Evolutionary conservation across 116 monocot species (phyloP).

Genomic region (Thalassia testudinum): DNA sequence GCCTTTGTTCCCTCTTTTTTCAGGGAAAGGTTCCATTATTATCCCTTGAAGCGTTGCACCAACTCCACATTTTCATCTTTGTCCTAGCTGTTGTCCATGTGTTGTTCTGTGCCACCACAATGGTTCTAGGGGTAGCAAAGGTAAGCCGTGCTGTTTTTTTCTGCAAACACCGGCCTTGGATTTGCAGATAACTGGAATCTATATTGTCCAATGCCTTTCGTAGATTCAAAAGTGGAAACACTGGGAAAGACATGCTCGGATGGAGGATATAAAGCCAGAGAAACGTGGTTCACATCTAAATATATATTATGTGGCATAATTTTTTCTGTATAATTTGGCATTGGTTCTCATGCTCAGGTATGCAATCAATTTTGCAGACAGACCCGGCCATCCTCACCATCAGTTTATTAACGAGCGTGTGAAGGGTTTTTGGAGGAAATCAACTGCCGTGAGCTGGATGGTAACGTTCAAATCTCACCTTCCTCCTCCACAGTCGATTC

Average conservation of each 20-base stretch:
- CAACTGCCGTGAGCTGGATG: constrained; percentile 45
- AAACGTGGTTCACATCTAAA: constrained; percentile 6
- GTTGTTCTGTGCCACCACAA: constrained; percentile 45
- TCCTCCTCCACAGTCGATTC: no score
- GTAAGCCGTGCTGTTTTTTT: constrained; percentile 10
- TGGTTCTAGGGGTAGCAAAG: constrained; percentile 54
- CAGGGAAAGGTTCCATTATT: constrained; percentile 60
- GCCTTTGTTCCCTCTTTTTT: constrained; percentile 7
- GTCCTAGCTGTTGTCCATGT: constrained; percentile 60
- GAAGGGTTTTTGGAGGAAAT: constrained; percentile 37
- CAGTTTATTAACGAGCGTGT: constrained; percentile 32
- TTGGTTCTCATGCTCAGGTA: background rate
- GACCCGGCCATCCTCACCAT: constrained; percentile 11
- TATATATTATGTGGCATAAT: background rate
- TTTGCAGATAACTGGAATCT: background rate
- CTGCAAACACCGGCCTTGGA: background rate
- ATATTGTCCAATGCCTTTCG: background rate
- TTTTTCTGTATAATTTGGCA: background rate
- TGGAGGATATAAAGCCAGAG: constrained; percentile 17
- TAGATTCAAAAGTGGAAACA: constrained; percentile 41
- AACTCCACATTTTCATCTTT: constrained; percentile 75
- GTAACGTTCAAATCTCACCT: constrained; percentile 18
- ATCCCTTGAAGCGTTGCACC: constrained; percentile 54
- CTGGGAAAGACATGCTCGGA: constrained; percentile 56
- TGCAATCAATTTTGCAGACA: constrained; percentile 1